Conservation (phyloP, 1,139 yeast species). For the Debaryomycetaceae sp. region DNA sequence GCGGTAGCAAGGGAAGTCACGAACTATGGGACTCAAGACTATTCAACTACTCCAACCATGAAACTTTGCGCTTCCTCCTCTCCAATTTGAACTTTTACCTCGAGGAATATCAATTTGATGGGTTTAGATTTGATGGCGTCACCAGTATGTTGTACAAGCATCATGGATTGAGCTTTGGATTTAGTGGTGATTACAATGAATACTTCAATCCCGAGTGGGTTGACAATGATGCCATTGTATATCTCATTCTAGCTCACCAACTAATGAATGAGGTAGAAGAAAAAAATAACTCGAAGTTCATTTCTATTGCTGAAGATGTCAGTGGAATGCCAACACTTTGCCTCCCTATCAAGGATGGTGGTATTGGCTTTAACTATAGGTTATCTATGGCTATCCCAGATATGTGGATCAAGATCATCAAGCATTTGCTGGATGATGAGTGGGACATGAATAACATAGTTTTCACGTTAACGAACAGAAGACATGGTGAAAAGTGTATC, state of each 20-base stretch:
- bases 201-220: slow-evolving; percentile 79
- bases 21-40: slow-evolving; percentile 93
- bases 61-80: slow-evolving; percentile 80
- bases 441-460: slow-evolving; percentile 87
- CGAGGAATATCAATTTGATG: slow-evolving; percentile 85
- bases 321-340: slow-evolving; percentile 97
- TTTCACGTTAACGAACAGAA: slow-evolving; percentile 80
- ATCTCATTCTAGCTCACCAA: slow-evolving; percentile 84
- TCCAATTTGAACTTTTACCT: slow-evolving; percentile 85
- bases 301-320: slow-evolving; percentile 94
- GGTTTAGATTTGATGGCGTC: slow-evolving; percentile 95
- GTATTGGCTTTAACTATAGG: slow-evolving; percentile 90
- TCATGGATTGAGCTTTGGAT: slow-evolving; percentile 88
- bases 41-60: slow-evolving; percentile 88
- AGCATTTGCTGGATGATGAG: slow-evolving; percentile 79
- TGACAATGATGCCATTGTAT: slow-evolving; percentile 82
- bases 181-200: slow-evolving; percentile 91
- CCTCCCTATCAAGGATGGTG: slow-evolving; percentile 68
- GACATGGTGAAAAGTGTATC: slow-evolving; percentile 86
- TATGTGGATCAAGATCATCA: slow-evolving; percentile 95
- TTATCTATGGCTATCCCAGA: slow-evolving; percentile 97
- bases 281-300: slow-evolving; percentile 45
- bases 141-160: slow-evolving; percentile 89
- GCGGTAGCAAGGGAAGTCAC: slow-evolving; percentile 80
- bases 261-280: slow-evolving; percentile 54